phyloP scores from a whole-genome alignment of 1,284 basidiomycete species.

The Sphagnurus paluster region DNA sequence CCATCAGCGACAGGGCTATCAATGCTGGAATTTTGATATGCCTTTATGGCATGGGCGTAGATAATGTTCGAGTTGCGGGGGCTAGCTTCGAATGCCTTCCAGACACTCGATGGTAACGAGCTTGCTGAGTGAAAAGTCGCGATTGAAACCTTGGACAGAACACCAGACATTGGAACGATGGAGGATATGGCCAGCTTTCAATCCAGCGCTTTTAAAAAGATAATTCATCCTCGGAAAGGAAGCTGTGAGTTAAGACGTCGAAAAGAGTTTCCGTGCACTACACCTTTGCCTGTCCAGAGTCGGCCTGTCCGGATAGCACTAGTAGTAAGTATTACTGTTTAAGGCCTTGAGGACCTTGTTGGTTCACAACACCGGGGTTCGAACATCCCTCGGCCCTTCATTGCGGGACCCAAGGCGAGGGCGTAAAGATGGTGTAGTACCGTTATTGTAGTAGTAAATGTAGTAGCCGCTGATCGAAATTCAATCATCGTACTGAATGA shows the following conservation, averaged over 20 bases:
- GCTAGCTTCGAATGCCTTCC: slow-evolving; percentile 7
- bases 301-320: no score
- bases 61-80: slow-evolving; percentile 15
- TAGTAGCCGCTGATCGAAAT: no score
- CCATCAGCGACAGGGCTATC: background rate
- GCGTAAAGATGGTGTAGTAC: no score
- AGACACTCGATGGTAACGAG: slow-evolving; percentile 7
- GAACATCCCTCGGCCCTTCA: no score
- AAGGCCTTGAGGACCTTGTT: no score
- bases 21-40: background rate
- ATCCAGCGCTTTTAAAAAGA: background rate
- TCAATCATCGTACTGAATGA: no score
- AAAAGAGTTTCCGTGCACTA: background rate
- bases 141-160: background rate
- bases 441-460: no score
- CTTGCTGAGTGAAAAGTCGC: slow-evolving; percentile 3
- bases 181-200: background rate
- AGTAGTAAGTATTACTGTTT: no score
- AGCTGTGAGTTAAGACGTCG: background rate
- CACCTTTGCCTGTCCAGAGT: background rate
- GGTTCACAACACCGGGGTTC: no score
- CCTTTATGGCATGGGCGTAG: slow-evolving; percentile 12
- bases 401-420: no score
- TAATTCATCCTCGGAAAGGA: background rate
- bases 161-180: slow-evolving; percentile 7